Evolutionary conservation across 305 asterid species (phyloP).

Genomic region (Solanum chacoense): DNA sequence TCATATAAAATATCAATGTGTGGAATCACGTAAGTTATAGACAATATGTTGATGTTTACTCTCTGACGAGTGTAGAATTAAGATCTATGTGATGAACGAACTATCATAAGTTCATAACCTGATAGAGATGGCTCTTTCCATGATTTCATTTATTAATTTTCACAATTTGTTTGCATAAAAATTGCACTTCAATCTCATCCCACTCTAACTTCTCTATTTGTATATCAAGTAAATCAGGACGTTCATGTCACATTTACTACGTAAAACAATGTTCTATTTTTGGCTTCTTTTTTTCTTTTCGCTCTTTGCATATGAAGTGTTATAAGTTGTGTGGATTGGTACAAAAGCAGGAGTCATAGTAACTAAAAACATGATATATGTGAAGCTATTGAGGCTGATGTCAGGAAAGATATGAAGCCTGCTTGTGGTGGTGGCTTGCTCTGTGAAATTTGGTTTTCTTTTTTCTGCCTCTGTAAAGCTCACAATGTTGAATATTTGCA

Average conservation of each 20-base stretch:
- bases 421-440: not conserved
- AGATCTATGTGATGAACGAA: not conserved
- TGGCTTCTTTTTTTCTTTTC: not conserved
- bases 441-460: not conserved
- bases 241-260: not conserved
- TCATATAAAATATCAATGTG: not conserved
- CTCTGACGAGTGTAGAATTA: not conserved
- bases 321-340: not conserved
- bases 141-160: not conserved
- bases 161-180: not conserved
- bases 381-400: not conserved
- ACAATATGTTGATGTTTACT: not conserved
- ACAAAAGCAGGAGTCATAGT: not conserved
- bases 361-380: not conserved
- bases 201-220: not conserved
- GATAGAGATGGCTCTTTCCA: not conserved
- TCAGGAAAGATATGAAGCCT: not conserved
- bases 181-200: not conserved
- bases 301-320: not conserved
- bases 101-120: not conserved
- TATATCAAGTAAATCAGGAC: not conserved
- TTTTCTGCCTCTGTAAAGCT: slow-evolving; percentile 8
- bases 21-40: not conserved
- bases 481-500: slow-evolving; percentile 21
- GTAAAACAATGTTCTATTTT: not conserved